A percentile compares a stretch with the other conserved stretches of the same genome.
Conservation (phyloP, 371 early-diverging fungal species). For the Mortierella sp. region DNA sequence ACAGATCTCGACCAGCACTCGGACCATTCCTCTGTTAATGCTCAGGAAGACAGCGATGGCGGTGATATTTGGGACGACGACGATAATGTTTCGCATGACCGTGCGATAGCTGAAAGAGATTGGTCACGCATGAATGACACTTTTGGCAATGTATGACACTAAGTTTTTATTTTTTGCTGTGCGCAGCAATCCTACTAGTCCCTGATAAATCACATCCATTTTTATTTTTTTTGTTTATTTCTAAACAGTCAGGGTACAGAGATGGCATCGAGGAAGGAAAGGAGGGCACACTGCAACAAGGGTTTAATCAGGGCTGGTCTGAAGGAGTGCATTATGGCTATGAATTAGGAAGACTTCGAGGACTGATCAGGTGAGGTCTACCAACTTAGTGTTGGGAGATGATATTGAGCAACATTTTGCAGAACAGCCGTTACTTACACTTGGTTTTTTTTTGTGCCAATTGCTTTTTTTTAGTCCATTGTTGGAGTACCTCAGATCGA, state of each 20-base stretch:
- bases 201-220: neutral
- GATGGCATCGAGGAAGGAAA: constrained; percentile 57
- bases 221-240: neutral
- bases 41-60: constrained; percentile 17
- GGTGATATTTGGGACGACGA: constrained; percentile 51
- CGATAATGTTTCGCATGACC: constrained; percentile 42
- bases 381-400: neutral
- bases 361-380: constrained; percentile 45
- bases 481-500: constrained; percentile 31
- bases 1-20: constrained; percentile 35
- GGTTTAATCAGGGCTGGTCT: constrained; percentile 56
- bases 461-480: constrained; percentile 23
- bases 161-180: constrained; percentile 9
- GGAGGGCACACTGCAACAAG: constrained; percentile 46
- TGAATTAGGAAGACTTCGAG: constrained; percentile 47
- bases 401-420: neutral
- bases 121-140: constrained; percentile 51
- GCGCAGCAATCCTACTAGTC: neutral
- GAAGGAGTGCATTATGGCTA: constrained; percentile 54
- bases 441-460: neutral
- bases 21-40: constrained; percentile 17
- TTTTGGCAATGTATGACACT: constrained; percentile 34
- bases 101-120: constrained; percentile 49
- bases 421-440: too few species aligned
- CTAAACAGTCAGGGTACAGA: constrained; percentile 40